Evolutionary conservation across 2,329 filamentous ascomycete genomes (phyloP).

Genomic region (Apiospora marii): DNA sequence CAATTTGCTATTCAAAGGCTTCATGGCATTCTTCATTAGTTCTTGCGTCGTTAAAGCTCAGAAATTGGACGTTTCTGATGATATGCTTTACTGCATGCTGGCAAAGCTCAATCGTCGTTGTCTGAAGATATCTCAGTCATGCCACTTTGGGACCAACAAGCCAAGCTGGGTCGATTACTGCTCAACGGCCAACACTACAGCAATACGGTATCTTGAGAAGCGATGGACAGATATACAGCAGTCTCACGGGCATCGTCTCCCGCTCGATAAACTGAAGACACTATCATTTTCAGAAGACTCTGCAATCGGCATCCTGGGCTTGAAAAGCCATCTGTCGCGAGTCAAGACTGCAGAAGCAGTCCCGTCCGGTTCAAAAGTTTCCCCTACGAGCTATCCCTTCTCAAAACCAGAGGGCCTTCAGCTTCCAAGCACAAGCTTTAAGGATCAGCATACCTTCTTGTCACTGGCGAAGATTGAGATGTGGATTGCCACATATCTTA

Average conservation of each 20-base stretch:
- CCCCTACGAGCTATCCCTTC: too few species aligned
- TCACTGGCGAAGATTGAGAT: too few species aligned
- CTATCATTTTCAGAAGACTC: constrained; percentile 4
- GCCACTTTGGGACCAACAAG: neutral
- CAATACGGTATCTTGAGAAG: neutral
- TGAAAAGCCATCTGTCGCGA: too few species aligned
- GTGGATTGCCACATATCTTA: too few species aligned
- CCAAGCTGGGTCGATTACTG: constrained; percentile 8
- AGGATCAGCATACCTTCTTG: too few species aligned
- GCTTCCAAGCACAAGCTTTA: too few species aligned
- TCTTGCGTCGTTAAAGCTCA: constrained; percentile 4
- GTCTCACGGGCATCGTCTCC: neutral
- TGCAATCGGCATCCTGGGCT: too few species aligned
- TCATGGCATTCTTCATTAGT: constrained; percentile 22
- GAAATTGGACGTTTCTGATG: neutral
- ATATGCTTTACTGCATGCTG: constrained; percentile 23
- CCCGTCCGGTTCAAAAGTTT: too few species aligned
- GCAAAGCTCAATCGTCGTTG: constrained; percentile 25
- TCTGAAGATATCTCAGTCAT: constrained; percentile 6
- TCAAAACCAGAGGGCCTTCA: too few species aligned
- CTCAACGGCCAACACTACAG: neutral
- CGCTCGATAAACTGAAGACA: neutral
- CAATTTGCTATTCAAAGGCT: constrained; percentile 15
- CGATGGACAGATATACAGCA: neutral
- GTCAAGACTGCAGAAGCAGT: too few species aligned